These are phyloP conservation scores for Breynia disticha DNA, from an alignment of 441 rosid species.

Conservation along the genomic window DNA sequence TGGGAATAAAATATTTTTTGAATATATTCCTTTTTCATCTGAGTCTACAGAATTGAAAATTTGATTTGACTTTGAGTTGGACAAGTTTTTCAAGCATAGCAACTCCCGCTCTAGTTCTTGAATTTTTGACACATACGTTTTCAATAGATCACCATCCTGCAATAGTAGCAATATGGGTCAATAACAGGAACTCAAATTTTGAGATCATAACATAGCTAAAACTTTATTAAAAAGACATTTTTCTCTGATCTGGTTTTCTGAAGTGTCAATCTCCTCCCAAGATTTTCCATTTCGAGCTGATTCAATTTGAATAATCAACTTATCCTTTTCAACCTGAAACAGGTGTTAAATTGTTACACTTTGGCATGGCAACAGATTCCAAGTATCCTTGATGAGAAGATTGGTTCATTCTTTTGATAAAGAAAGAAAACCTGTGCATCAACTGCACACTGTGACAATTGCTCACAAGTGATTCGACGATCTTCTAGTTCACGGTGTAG, in stretches of 20 bases:
- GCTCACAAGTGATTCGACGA: slow-evolving; percentile 57
- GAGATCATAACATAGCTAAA: slow-evolving; percentile 1
- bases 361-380: too few species aligned
- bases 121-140: slow-evolving; percentile 64
- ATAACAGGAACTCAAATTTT: slow-evolving; percentile 3
- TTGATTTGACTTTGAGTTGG: slow-evolving; percentile 31
- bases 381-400: neutral
- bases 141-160: slow-evolving; percentile 70
- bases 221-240: slow-evolving; percentile 6
- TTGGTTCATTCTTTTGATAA: neutral
- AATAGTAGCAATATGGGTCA: slow-evolving; percentile 14
- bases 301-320: slow-evolving; percentile 69
- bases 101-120: slow-evolving; percentile 90
- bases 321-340: slow-evolving; percentile 81
- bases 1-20: slow-evolving; percentile 42
- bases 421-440: slow-evolving; percentile 65
- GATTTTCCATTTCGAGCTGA: slow-evolving; percentile 74
- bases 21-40: slow-evolving; percentile 50
- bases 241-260: slow-evolving; percentile 44
- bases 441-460: slow-evolving; percentile 60
- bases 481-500: slow-evolving; percentile 70
- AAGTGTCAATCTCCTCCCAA: slow-evolving; percentile 78
- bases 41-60: slow-evolving; percentile 39
- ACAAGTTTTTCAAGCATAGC: slow-evolving; percentile 40
- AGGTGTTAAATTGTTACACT: slow-evolving; percentile 3